Base-by-base conservation (phyloP, 2,329 filamentous ascomycete species). In the Metarhizium rileyi region DNA sequence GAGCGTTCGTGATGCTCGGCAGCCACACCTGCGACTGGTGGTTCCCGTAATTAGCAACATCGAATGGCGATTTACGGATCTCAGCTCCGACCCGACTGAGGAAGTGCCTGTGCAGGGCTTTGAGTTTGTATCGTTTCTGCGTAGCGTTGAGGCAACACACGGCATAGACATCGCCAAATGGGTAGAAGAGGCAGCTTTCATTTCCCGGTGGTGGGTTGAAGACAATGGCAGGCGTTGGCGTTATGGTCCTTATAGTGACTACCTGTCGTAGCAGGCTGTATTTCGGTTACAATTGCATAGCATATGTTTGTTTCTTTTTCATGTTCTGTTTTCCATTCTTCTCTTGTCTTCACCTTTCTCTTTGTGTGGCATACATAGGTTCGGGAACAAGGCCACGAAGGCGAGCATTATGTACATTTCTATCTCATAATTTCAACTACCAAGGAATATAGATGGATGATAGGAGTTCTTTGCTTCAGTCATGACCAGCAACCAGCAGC, bases 191-290 rank as follows among this genome's bases (percentile, higher is more conserved):
- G 64, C 57, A 4, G 61, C 63, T 9, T 66, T 64, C 49, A 52
- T 64, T 25, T 59, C 61, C 12, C 56, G 63, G 6, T 66, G 64
- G 64, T 66, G 60, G 52, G 61, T 65, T 3, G 61, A 65, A 46
- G 64, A 66, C 51, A 66, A 66, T 43, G 58, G 57, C 50, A 65
- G 59, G 51, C 61, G 63, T 48, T 66, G 62, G 57, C 62, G 59
- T 50, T 63, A 63, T 53, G 57, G 47, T 18, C 51, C 50, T 35
- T 52, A 58, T 48, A 38, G 36, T 44, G 18, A 38, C 8, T 44
- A 25, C 20, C 38, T 23, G 38, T 22, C 36, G 5, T 40, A n/a
- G 36, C 20, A 16, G 35, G 6, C 10, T 38, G 35, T 45, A 16
- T 30, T 28, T 44, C 27, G 25, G 27, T 27, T 27, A 20, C 42